Evolutionary conservation across 352 stramenopile genomes (phyloP).

Genomic region (Pythium apleroticum): DNA sequence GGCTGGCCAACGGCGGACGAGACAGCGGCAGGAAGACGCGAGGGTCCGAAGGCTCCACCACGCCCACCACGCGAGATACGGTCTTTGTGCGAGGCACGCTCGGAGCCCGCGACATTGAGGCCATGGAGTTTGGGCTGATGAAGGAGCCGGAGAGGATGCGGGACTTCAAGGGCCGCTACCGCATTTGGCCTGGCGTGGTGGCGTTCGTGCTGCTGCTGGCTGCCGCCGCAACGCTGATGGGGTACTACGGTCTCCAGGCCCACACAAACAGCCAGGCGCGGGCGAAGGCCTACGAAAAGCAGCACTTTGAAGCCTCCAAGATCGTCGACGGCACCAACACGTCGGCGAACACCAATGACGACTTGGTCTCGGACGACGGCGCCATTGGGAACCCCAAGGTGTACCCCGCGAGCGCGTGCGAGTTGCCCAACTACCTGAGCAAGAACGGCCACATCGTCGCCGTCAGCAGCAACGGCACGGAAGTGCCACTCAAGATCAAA

Average conservation of each 20-base stretch:
- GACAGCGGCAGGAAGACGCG: slow-evolving; percentile 7
- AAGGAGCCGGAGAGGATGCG: slow-evolving; percentile 16
- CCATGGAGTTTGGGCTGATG: slow-evolving; percentile 16
- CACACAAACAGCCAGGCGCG: slow-evolving; percentile 20
- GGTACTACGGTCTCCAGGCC: slow-evolving; percentile 25
- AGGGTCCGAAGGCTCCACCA: slow-evolving; percentile 4
- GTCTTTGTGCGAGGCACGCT: slow-evolving; percentile 49
- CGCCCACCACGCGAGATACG: slow-evolving; percentile 11
- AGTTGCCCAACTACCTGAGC: slow-evolving; percentile 81
- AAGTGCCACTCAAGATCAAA: slow-evolving; percentile 69
- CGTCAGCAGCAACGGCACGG: slow-evolving; percentile 44
- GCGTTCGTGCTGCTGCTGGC: slow-evolving; percentile 22
- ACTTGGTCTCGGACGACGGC: slow-evolving; percentile 66
- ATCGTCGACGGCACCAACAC: slow-evolving; percentile 19
- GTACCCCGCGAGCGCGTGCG: slow-evolving; percentile 52
- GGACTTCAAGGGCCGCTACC: slow-evolving; percentile 53
- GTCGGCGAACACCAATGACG: slow-evolving; percentile 6
- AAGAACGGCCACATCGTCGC: slow-evolving; percentile 75
- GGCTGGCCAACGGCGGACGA: background rate
- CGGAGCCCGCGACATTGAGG: slow-evolving; percentile 51
- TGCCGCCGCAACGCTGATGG: slow-evolving; percentile 20
- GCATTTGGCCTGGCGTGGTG: slow-evolving; percentile 37
- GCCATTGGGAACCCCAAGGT: slow-evolving; percentile 69
- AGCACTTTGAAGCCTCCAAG: slow-evolving; percentile 24
- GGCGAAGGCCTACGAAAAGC: slow-evolving; percentile 18